Base-by-base conservation (phyloP, 177 flowering plant species). In the Tripterygium wilfordii region DNA sequence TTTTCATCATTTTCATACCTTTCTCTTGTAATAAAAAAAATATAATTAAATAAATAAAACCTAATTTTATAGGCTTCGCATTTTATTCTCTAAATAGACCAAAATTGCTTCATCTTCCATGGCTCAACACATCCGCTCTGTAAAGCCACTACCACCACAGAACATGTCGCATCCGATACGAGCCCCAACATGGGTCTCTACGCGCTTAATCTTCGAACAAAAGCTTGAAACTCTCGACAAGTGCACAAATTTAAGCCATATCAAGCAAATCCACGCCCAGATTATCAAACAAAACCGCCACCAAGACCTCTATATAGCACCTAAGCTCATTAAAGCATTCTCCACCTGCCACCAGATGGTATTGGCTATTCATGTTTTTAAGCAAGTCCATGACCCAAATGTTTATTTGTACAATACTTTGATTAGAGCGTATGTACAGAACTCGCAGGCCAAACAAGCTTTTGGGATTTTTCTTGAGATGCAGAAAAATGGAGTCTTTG, bases 261-360 rank as follows among this genome's bases (percentile, higher is more conserved):
- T 81, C 6, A 79, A 80, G 52, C 88, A 87, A 67, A 39, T 84
- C 36, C 85, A 79, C 24, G 89, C 88, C 10, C 88, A 83, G 42
- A 65, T 85, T 14, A 53, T 76, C 71, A 83, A 70, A 52, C 57
- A 63, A 45, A 58, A 73, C 54, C 79, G 79, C 25, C 88, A 88
- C 54, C 44, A 48, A 12, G 81, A 91, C 72, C 76, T 63, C 25
- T 68, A 54, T 19, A 56, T 78, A 1, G 79, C 72, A 0, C 81
- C 95, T 3, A 85, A 85, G 45, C 86, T 91, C 33, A 52, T 85
- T 40, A 19, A 79, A 1, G 84, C 90, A 1, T 71, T 73, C 63
- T 76, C 96, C 14, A 58, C 56, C 2, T 80, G 79, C 43, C 78
- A 75, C 44, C 82, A 82, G 50, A 68, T 78, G 60, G 42, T 16